A percentile compares a stretch with the other conserved stretches of the same genome.
Evolutionary conservation across 2,329 filamentous ascomycete species (phyloP).

Genomic region (Metarhizium brunneum): DNA sequence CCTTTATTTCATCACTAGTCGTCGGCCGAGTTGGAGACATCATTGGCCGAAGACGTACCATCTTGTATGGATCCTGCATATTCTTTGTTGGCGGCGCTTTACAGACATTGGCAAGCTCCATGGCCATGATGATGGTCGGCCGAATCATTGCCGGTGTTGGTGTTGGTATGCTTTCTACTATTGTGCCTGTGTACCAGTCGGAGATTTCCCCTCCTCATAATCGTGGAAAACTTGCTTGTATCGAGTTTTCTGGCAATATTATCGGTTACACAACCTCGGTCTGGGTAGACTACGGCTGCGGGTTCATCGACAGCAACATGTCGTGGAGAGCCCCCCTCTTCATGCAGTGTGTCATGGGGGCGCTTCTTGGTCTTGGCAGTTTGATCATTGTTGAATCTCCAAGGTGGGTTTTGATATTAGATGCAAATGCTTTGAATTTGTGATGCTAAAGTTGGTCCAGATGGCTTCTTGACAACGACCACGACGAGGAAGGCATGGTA

Average conservation of each 20-base stretch:
- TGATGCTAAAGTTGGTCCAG: slow-evolving; percentile 34
- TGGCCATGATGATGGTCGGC: slow-evolving; percentile 82
- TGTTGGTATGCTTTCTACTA: slow-evolving; percentile 82
- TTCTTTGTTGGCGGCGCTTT: slow-evolving; percentile 79
- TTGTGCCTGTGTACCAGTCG: slow-evolving; percentile 88
- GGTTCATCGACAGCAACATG: slow-evolving; percentile 73
- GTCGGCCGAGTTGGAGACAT: slow-evolving; percentile 88
- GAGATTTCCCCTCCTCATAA: slow-evolving; percentile 96
- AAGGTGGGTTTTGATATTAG: slow-evolving; percentile 44
- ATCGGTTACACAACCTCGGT: slow-evolving; percentile 92
- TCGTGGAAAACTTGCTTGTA: slow-evolving; percentile 88
- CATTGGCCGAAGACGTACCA: slow-evolving; percentile 80
- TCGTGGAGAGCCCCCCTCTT: slow-evolving; percentile 86
- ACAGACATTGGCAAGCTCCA: slow-evolving; percentile 71
- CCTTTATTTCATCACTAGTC: slow-evolving; percentile 77
- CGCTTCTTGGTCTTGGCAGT: slow-evolving; percentile 74
- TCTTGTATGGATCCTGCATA: slow-evolving; percentile 85
- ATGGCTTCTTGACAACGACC: slow-evolving; percentile 95
- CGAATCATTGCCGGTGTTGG: slow-evolving; percentile 78
- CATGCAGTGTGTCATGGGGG: slow-evolving; percentile 93
- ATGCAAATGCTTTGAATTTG: neutral
- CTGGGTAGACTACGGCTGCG: slow-evolving; percentile 98
- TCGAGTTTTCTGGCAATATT: slow-evolving; percentile 97
- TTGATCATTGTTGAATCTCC: slow-evolving; percentile 94
- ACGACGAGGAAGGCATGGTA: slow-evolving; percentile 96